phyloP scores from a whole-genome alignment of 1,284 basidiomycete genomes.

The Ustilago trichophora region DNA sequence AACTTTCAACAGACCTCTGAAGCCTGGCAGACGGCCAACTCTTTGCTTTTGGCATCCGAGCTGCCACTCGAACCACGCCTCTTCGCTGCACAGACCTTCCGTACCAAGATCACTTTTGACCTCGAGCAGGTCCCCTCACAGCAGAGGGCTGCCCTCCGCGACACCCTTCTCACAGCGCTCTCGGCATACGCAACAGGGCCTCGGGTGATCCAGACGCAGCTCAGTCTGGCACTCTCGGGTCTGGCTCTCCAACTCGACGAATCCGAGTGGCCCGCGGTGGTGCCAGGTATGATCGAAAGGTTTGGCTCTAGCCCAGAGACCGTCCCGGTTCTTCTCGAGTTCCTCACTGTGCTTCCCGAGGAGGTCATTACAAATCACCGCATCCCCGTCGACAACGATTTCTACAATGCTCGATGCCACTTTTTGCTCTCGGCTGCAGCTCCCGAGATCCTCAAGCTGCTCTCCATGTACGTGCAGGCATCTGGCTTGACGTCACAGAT shows the following conservation, averaged over 20 bases:
- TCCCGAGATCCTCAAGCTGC: slow-evolving; percentile 77
- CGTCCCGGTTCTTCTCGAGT: slow-evolving; percentile 85
- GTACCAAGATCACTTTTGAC: slow-evolving; percentile 95
- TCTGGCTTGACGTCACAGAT: slow-evolving; percentile 81
- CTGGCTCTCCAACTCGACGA: slow-evolving; percentile 88
- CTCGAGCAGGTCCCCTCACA: slow-evolving; percentile 82
- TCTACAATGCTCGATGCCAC: slow-evolving; percentile 69
- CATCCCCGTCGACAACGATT: slow-evolving; percentile 88
- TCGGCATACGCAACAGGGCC: slow-evolving; percentile 76
- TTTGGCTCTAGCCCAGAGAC: slow-evolving; percentile 86
- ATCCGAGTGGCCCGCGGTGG: slow-evolving; percentile 78
- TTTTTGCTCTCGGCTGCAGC: slow-evolving; percentile 71
- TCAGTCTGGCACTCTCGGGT: slow-evolving; percentile 88
- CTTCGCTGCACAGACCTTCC: slow-evolving; percentile 96
- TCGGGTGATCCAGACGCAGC: slow-evolving; percentile 84
- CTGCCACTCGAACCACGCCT: slow-evolving; percentile 83
- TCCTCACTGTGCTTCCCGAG: slow-evolving; percentile 89
- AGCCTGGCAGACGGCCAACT: slow-evolving; percentile 94
- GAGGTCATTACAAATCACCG: slow-evolving; percentile 85
- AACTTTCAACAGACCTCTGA: slow-evolving; percentile 74
- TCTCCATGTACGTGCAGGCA: slow-evolving; percentile 90
- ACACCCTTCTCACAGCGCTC: slow-evolving; percentile 84
- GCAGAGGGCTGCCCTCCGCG: slow-evolving; percentile 80
- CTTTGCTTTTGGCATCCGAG: slow-evolving; percentile 82
- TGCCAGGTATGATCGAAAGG: slow-evolving; percentile 82